phyloP scores from a whole-genome alignment of 2,329 filamentous ascomycete species.

The Tolypocladium pustulatum region DNA sequence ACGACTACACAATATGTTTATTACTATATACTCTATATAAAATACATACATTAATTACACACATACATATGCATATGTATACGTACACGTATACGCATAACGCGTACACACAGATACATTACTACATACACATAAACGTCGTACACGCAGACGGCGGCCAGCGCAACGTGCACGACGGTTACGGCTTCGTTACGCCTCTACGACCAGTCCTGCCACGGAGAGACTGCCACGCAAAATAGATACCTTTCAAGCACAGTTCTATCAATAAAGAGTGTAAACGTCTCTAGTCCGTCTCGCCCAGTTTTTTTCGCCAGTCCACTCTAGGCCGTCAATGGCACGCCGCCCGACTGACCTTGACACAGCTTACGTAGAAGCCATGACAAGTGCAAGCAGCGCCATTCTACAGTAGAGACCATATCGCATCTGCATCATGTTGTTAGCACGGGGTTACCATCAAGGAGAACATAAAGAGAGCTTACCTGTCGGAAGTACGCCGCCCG shows the following conservation, averaged over 20 bases:
- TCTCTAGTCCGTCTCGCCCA: background rate
- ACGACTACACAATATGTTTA: background rate
- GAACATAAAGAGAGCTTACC: constrained; percentile 48
- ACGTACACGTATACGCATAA: background rate
- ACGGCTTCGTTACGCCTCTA: background rate
- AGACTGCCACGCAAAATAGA: background rate
- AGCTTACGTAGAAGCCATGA: constrained; percentile 47
- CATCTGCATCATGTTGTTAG: constrained; percentile 58
- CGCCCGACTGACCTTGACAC: background rate
- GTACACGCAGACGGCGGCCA: constrained; percentile 6
- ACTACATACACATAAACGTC: constrained; percentile 8
- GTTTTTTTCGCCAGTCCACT: background rate
- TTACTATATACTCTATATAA: constrained; percentile 1
- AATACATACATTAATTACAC: background rate
- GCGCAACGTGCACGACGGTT: background rate
- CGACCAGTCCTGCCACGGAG: background rate
- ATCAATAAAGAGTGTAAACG: background rate
- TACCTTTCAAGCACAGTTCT: constrained; percentile 1
- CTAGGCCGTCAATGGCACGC: background rate
- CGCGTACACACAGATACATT: background rate
- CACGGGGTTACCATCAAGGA: constrained; percentile 1
- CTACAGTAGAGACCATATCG: constrained; percentile 94
- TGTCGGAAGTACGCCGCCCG: constrained; percentile 97
- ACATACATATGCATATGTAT: constrained; percentile 5
- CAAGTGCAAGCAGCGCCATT: constrained; percentile 91